Evolutionary conservation across 768 basidiomycete genomes (phyloP), one percentile per base, ranked within the genome.

Genomic region (Psilocybe cubensis): DNA sequence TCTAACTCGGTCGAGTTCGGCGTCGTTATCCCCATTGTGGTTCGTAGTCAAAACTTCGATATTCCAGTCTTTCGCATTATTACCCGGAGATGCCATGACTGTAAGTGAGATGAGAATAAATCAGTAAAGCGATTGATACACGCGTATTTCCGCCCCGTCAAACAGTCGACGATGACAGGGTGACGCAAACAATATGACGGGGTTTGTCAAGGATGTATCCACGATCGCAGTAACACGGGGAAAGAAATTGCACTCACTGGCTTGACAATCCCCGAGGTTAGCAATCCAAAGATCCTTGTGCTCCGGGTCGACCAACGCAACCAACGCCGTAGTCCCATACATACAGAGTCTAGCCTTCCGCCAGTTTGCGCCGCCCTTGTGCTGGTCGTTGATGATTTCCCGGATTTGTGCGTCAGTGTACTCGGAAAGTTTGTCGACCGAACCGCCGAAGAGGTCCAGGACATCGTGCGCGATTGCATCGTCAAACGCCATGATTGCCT

Each of bases 221-320:
- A 33, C 17, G 33, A 24, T 20, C 10, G 23, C 8, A 12, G 38
- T 24, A 51, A 51, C 35, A 46, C 40, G 62, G 42, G 25, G 38
- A 64, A 62, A 58, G 58, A n/a, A n/a, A n/a, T 53, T 47, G 42
- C 23, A 74, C 86, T 60, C 61, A 89, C 89, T 78, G 58, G 88
- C 88, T 77, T 89, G 86, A 68, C 88, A 91, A 66, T 92, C 91
- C 12, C 91, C 91, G 24, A 92, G 77, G 66, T 91, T 91, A 5
- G 89, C 90, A 45, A 92, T 73, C 91, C 91, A 92, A 20, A 92
- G 74, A 60, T 90, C 83, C 65, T 81, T 76, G 60, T 83, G 81
- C 18, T 83, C 76, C 31, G 89, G 88, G 72, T 91, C 89, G 40
- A 88, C 80, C 33, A 92, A 78, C 8, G 90, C 82, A 40, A 92